Conservation (phyloP, 345 rosid species). For the Mercurialis annua region DNA sequence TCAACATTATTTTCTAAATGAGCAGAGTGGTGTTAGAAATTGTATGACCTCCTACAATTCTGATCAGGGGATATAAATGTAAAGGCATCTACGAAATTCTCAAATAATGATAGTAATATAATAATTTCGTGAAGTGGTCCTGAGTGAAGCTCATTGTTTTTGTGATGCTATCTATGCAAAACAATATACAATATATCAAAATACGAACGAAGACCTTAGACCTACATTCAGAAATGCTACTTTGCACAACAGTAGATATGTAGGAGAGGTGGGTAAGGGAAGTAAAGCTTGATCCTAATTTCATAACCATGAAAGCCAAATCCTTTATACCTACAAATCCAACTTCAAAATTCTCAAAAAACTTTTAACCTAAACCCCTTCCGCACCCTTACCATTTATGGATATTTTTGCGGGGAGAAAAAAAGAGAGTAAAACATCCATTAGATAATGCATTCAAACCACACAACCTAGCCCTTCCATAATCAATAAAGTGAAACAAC, state of each 20-base stretch:
- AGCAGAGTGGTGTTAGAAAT: neutral
- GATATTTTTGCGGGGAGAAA: neutral
- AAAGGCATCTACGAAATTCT: neutral
- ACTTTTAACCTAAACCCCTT: too few relatives aligned
- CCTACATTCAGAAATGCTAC: too few relatives aligned
- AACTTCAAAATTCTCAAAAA: too few relatives aligned
- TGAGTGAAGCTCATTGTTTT: neutral
- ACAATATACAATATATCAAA: too few relatives aligned
- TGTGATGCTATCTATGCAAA: neutral
- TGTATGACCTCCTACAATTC: neutral
- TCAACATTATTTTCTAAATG: neutral
- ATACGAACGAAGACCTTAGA: neutral
- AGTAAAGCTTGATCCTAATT: too few relatives aligned
- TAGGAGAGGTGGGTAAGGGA: too few relatives aligned
- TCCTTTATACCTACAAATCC: too few relatives aligned
- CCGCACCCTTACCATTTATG: neutral
- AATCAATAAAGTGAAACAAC: slow-evolving; percentile 1
- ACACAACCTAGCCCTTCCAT: neutral
- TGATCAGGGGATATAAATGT: neutral
- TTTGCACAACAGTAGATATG: too few relatives aligned
- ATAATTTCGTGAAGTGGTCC: neutral
- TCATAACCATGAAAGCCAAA: too few relatives aligned
- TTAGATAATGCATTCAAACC: neutral
- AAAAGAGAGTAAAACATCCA: neutral
- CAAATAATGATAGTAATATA: too few relatives aligned